These are phyloP conservation scores for Thielaviopsis euricoi DNA, from an alignment of 2,329 filamentous ascomycete genomes.

Conservation along the genomic window DNA sequence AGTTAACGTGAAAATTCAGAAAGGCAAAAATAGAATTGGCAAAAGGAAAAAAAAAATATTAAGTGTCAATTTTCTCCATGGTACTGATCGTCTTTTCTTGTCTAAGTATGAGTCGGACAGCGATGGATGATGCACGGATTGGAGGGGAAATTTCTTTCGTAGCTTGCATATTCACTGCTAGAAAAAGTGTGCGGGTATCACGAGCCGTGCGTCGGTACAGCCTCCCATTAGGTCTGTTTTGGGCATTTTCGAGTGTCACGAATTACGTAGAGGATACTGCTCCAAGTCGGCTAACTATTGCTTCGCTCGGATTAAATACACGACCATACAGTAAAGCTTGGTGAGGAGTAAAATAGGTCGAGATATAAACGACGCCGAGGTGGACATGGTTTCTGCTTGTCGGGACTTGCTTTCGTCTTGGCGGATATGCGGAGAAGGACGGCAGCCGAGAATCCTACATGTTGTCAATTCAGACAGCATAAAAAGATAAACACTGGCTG, in stretches of 20 bases:
- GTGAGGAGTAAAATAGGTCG: neutral
- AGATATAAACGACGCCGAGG: neutral
- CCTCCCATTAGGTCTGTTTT: constrained; percentile 4
- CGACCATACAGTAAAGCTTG: neutral
- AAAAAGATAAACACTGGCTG: neutral
- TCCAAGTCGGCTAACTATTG: neutral
- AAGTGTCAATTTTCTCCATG: neutral
- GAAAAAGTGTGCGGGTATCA: neutral
- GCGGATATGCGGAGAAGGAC: neutral
- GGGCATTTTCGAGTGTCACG: neutral
- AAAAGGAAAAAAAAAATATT: neutral
- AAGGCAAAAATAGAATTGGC: neutral
- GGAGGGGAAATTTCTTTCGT: constrained; percentile 1
- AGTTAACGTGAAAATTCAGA: neutral
- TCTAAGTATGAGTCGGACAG: neutral
- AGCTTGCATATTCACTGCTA: constrained; percentile 9
- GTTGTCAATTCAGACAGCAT: neutral
- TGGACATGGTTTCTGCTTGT: neutral
- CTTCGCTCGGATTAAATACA: neutral
- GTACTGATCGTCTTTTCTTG: neutral
- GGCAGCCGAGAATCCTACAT: neutral
- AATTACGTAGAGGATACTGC: constrained; percentile 3
- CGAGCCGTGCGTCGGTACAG: neutral
- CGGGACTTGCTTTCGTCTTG: neutral
- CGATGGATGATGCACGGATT: neutral